Evolutionary conservation across 176 grass and related monocot species (phyloP).

Genomic region (Dendrocalamus sinicus): DNA sequence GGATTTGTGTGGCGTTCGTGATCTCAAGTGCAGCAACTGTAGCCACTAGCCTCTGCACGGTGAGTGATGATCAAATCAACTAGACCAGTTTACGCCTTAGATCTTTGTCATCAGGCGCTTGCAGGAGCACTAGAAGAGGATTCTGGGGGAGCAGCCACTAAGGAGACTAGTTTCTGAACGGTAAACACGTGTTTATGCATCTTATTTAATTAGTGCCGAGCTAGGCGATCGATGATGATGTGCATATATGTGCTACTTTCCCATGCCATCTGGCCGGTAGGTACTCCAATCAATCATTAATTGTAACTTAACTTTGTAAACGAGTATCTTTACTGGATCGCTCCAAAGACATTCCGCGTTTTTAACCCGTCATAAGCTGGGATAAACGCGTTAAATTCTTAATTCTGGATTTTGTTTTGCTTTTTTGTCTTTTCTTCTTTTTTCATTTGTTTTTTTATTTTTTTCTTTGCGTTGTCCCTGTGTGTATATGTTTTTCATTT

Average conservation of each 20-base stretch:
- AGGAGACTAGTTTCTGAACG: neutral
- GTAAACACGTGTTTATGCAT: constrained; percentile 3
- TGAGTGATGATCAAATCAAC: neutral
- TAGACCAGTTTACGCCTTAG: neutral
- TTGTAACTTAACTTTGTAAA: neutral
- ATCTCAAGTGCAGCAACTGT: constrained; percentile 3
- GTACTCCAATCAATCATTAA: neutral
- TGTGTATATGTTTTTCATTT: too few relatives aligned
- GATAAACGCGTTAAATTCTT: too few relatives aligned
- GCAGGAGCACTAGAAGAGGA: neutral
- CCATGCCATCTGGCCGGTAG: neutral
- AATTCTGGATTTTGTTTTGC: too few relatives aligned
- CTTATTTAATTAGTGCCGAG: neutral
- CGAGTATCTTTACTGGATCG: neutral
- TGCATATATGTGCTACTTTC: neutral
- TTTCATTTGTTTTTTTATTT: too few relatives aligned
- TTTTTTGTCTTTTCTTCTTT: too few relatives aligned
- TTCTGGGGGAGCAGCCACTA: constrained; percentile 43
- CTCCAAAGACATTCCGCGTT: neutral
- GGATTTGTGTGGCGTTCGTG: neutral
- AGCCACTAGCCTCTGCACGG: constrained; percentile 26
- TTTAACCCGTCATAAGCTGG: neutral
- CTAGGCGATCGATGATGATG: neutral
- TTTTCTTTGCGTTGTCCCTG: too few relatives aligned
- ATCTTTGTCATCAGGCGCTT: neutral